Conservation (phyloP, 192 early-diverging fungal genomes). For the Backusella tarrabulga region DNA sequence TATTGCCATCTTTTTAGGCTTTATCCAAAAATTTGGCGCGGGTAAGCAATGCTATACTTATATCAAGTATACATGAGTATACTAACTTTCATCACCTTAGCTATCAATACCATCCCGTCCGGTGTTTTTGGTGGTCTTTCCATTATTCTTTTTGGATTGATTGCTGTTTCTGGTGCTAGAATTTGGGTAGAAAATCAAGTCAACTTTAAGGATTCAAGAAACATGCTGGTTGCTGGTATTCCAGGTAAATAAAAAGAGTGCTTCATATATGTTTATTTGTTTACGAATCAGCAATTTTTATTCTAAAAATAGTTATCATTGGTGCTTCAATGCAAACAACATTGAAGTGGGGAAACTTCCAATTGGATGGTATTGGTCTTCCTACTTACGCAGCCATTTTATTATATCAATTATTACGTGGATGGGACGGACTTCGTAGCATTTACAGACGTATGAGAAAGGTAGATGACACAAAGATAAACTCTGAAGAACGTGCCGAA, state of each 20-base stretch:
- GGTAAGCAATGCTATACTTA: background rate
- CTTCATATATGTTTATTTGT: background rate
- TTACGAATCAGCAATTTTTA: background rate
- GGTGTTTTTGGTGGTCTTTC: slow-evolving; percentile 57
- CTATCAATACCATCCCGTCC: slow-evolving; percentile 49
- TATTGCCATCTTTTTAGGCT: slow-evolving; percentile 53
- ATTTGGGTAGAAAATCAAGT: slow-evolving; percentile 58
- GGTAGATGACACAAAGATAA: background rate
- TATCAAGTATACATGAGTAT: background rate
- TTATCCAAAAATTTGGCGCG: slow-evolving; percentile 60
- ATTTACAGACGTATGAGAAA: background rate
- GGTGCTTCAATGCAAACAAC: slow-evolving; percentile 46
- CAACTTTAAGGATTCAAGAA: slow-evolving; percentile 49
- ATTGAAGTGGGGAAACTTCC: slow-evolving; percentile 40
- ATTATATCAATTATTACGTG: slow-evolving; percentile 39
- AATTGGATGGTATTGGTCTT: slow-evolving; percentile 51
- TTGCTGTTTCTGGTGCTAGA: slow-evolving; percentile 52
- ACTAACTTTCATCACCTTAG: background rate
- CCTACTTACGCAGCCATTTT: slow-evolving; percentile 40
- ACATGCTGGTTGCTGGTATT: slow-evolving; percentile 52
- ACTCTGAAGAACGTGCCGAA: background rate
- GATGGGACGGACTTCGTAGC: slow-evolving; percentile 11
- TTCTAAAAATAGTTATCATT: slow-evolving; percentile 34
- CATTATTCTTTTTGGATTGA: slow-evolving; percentile 54
- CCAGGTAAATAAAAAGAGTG: background rate